Percentiles rank a stretch among this genome's conserved stretches.
Conservation (phyloP, 2,329 filamentous ascomycete species). For the Claviceps maximensis region DNA sequence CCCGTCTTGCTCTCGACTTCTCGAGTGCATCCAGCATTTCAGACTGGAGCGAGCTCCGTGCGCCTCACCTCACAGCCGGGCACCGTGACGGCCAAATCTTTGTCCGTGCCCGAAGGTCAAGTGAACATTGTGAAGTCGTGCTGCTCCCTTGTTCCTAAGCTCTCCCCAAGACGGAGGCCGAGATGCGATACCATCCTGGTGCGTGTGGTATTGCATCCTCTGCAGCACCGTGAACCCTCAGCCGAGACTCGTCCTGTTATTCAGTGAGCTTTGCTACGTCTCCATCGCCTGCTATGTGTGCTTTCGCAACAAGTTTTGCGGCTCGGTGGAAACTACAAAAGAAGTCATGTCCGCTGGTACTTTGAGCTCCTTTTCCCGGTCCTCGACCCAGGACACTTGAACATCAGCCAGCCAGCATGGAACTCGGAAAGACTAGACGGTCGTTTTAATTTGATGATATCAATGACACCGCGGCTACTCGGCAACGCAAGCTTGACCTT, state of each 20-base stretch:
- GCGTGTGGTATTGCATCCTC: background rate
- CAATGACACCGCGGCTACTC: background rate
- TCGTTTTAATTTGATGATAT: background rate
- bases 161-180: too few relatives aligned
- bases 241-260: background rate
- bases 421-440: background rate
- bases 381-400: too few relatives aligned
- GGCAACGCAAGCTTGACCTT: background rate
- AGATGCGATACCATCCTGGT: background rate
- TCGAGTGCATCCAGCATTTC: background rate
- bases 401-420: too few relatives aligned
- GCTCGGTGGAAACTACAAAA: background rate
- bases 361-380: background rate
- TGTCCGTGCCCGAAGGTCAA: background rate
- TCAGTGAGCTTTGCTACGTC: background rate
- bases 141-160: background rate
- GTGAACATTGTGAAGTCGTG: too few relatives aligned
- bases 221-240: background rate
- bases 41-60: background rate
- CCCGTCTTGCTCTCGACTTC: background rate
- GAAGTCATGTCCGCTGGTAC: background rate
- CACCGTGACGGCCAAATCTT: background rate
- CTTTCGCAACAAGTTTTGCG: background rate
- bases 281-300: background rate
- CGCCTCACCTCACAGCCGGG: background rate